phyloP scores from a whole-genome alignment of 163 green algal genomes.

The Chlamydomonas reinhardtii region DNA sequence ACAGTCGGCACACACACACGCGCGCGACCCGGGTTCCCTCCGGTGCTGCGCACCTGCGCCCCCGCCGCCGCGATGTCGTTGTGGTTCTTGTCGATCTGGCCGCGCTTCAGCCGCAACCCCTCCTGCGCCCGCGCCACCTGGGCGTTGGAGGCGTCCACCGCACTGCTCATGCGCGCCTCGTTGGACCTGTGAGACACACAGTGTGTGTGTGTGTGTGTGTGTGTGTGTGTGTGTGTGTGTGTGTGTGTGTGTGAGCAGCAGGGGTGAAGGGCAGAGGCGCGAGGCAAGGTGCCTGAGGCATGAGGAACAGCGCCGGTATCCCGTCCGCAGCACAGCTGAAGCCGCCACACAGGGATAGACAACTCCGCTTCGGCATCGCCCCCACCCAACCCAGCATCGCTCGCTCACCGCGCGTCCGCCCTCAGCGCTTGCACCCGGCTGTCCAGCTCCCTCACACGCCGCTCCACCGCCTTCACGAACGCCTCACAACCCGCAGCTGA shows the following conservation, averaged over 20 bases:
- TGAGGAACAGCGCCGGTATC: too few species aligned
- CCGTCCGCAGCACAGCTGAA: too few species aligned
- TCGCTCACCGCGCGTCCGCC: conserved; percentile 30
- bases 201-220: not conserved
- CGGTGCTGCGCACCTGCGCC: too few species aligned
- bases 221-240: too few species aligned
- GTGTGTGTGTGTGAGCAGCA: too few species aligned
- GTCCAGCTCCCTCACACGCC: conserved; percentile 19
- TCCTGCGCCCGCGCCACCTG: conserved; percentile 51
- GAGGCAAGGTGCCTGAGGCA: too few species aligned
- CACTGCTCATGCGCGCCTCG: conserved; percentile 46
- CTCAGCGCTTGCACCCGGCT: conserved; percentile 3
- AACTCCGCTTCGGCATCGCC: not conserved
- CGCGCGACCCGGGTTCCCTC: too few species aligned
- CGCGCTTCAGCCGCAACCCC: conserved; percentile 48
- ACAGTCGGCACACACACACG: too few species aligned
- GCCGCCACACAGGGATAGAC: too few species aligned
- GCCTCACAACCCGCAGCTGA: conserved; percentile 30
- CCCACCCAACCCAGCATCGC: too few species aligned
- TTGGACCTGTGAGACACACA: conserved; percentile 34
- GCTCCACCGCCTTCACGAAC: conserved; percentile 39
- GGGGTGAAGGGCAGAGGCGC: too few species aligned
- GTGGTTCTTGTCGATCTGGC: conserved; percentile 45
- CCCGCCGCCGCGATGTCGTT: conserved; percentile 26
- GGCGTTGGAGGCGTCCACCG: conserved; percentile 56